Evolutionary conservation across 2,329 filamentous ascomycete genomes (phyloP).

Genomic region (Diaporthe citriasiana): DNA sequence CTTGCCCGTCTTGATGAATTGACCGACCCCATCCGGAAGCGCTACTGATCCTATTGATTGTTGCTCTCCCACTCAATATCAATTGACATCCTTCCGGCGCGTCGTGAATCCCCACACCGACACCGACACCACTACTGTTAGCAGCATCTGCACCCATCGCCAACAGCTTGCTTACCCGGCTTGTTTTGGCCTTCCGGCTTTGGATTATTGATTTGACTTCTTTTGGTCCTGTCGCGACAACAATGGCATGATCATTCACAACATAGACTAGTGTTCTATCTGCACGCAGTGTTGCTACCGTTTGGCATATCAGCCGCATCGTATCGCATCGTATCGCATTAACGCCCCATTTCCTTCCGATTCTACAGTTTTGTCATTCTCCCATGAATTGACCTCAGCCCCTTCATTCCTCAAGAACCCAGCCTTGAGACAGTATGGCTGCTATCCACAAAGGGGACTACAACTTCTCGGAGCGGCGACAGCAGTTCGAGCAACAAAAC

Average conservation of each 20-base stretch:
- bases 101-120: conserved; percentile 30
- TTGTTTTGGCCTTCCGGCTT: not conserved
- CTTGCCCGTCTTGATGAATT: conserved; percentile 29
- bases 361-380: not conserved
- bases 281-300: conserved; percentile 2
- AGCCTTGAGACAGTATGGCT: conserved; percentile 40
- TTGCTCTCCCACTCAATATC: conserved; percentile 23
- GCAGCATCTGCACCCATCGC: not conserved
- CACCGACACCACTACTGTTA: not conserved
- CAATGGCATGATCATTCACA: conserved; percentile 25
- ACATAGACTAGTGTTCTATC: conserved; percentile 1
- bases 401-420: not conserved
- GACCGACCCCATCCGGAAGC: conserved; percentile 24
- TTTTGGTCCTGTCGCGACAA: not conserved
- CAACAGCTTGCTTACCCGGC: conserved; percentile 23
- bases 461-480: conserved; percentile 42
- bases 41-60: conserved; percentile 36
- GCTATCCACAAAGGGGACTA: conserved; percentile 41
- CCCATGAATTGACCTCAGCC: conserved; percentile 32
- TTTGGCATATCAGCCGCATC: conserved; percentile 10
- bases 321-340: not conserved
- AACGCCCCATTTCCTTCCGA: not conserved
- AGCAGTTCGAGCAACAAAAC: conserved; percentile 42
- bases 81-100: conserved; percentile 30
- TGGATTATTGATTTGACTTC: conserved; percentile 23